phyloP scores from a whole-genome alignment of 345 rosid genomes.

The Acer campestre region DNA sequence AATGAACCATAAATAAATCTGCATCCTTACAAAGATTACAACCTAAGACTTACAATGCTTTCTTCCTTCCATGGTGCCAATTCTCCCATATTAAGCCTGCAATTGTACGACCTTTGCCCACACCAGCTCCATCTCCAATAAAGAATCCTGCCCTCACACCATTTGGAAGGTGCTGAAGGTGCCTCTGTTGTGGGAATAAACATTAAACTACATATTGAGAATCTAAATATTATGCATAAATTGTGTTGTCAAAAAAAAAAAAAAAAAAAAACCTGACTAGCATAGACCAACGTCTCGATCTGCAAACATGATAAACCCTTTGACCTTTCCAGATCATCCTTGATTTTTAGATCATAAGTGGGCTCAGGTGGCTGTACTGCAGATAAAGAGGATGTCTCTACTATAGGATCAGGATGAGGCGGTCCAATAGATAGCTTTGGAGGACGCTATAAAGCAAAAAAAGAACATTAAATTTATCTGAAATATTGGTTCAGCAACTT shows the following conservation, averaged over 20 bases:
- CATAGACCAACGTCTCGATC: constrained; percentile 97
- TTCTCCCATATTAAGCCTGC: constrained; percentile 98
- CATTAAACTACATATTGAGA: constrained; percentile 29
- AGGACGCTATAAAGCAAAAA: constrained; percentile 64
- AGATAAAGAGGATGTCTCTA: constrained; percentile 93
- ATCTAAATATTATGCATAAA: constrained; percentile 26
- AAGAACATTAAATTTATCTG: constrained; percentile 11
- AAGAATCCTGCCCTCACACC: constrained; percentile 93
- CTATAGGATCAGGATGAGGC: constrained; percentile 96
- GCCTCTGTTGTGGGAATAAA: constrained; percentile 63
- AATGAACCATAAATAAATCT: neutral
- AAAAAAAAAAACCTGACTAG: constrained; percentile 77
- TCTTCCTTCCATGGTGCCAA: constrained; percentile 83
- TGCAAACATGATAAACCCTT: constrained; percentile 92
- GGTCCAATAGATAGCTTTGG: constrained; percentile 89
- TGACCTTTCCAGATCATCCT: constrained; percentile 72
- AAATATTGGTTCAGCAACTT: constrained; percentile 14
- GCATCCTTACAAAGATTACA: constrained; percentile 16
- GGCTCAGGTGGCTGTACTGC: constrained; percentile 99
- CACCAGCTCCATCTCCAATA: constrained; percentile 99
- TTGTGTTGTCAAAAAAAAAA: constrained; percentile 4
- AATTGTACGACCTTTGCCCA: constrained; percentile 97
- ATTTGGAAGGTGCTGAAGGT: constrained; percentile 86
- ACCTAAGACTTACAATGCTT: constrained; percentile 71
- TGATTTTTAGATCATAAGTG: constrained; percentile 70